phyloP scores from a whole-genome alignment of 139 green algal species.

The Gonium pectorale region DNA sequence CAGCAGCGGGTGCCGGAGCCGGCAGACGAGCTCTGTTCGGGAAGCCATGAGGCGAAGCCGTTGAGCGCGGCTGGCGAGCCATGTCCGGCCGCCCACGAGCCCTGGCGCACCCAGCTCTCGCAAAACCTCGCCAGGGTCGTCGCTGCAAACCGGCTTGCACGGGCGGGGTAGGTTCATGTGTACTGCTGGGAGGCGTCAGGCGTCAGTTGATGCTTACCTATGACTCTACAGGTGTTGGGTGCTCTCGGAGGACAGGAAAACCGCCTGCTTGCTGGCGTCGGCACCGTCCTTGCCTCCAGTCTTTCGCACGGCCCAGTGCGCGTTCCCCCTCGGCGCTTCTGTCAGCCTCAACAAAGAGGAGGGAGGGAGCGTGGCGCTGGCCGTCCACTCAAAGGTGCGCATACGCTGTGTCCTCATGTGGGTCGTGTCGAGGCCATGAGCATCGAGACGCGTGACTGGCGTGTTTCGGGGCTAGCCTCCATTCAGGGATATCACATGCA shows the following conservation, averaged over 20 bases:
- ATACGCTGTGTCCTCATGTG: background rate
- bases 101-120: background rate
- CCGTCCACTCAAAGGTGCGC: background rate
- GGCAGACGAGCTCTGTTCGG: background rate
- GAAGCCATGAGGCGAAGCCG: background rate
- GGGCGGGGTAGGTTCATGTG: background rate
- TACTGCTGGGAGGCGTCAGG: too few species aligned
- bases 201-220: background rate
- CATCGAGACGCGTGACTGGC: too few species aligned
- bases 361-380: background rate
- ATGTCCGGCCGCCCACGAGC: background rate
- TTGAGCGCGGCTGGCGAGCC: background rate
- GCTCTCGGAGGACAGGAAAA: background rate
- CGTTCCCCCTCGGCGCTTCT: background rate
- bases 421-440: too few species aligned
- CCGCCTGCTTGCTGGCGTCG: background rate
- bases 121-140: background rate
- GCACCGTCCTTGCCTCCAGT: background rate
- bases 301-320: background rate
- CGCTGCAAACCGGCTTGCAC: background rate
- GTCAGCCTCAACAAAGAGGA: background rate
- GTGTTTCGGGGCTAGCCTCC: too few species aligned
- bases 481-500: too few species aligned
- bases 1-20: background rate
- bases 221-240: constrained; percentile 12